Evolutionary conservation across 2,329 filamentous ascomycete species (phyloP).

Genomic region (Aspergillus ochraceus): DNA sequence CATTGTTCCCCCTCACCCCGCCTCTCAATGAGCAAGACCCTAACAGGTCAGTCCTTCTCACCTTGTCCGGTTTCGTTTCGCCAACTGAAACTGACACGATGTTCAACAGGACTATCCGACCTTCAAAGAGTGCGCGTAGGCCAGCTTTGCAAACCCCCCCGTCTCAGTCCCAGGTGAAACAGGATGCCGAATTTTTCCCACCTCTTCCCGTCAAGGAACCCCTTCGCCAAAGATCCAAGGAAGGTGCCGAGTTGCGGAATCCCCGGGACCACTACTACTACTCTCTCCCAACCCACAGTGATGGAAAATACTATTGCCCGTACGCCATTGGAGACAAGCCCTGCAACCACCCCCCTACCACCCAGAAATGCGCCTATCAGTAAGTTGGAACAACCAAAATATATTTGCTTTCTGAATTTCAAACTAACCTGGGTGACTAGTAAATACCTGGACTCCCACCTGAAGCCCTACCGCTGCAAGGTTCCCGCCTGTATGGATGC

Average conservation of each 20-base stretch:
- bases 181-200: slow-evolving; percentile 39
- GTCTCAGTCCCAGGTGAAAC: slow-evolving; percentile 34
- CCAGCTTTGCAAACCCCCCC: slow-evolving; percentile 34
- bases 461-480: slow-evolving; percentile 97
- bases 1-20: slow-evolving; percentile 40
- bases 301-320: slow-evolving; percentile 92
- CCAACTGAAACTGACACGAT: slow-evolving; percentile 10
- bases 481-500: slow-evolving; percentile 77
- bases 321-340: slow-evolving; percentile 66
- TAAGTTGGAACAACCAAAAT: slow-evolving; percentile 54
- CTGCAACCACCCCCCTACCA: slow-evolving; percentile 89
- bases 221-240: slow-evolving; percentile 37
- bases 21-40: slow-evolving; percentile 42
- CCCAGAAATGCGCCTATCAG: slow-evolving; percentile 99
- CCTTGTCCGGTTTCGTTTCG: background rate
- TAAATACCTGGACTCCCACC: slow-evolving; percentile 95
- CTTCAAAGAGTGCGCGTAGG: slow-evolving; percentile 40
- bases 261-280: slow-evolving; percentile 46
- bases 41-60: slow-evolving; percentile 37
- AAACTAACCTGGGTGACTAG: slow-evolving; percentile 49
- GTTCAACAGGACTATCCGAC: slow-evolving; percentile 38
- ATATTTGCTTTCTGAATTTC: slow-evolving; percentile 5
- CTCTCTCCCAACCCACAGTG: slow-evolving; percentile 47
- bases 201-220: slow-evolving; percentile 36
- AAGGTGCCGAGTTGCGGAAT: slow-evolving; percentile 37